Base-by-base conservation (phyloP, 73 alveolate genomes). In the Durusdinium trenchii region DNA sequence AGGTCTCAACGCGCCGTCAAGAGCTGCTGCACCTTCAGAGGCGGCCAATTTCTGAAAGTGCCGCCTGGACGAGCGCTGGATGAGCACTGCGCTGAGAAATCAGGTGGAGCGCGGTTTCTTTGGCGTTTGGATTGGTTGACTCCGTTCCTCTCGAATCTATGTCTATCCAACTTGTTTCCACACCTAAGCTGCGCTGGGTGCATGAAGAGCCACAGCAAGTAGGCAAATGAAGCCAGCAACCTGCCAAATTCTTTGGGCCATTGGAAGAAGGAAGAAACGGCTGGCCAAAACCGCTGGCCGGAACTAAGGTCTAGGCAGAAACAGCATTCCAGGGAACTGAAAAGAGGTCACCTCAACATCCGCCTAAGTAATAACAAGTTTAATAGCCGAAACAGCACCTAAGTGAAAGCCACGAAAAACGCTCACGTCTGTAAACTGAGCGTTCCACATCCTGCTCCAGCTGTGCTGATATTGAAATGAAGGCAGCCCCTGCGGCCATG, bases 161-260 rank as follows among this genome's bases (percentile, higher is more conserved):
- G 69, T n/a, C 28, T 46, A 6, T 30, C 16, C 50, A 28, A 32
- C 71, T 43, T 45, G n/a, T 16, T 38, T n/a, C 16, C 35, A 42
- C 84, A 67, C 96, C 96, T 87, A 67, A 87, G 50, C 75, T 87
- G 83, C 75, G 81, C 60, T 32, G 95, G 96, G 46, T 87, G 96
- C 83, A 87, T 28, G 52, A 64, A 36, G 52, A 87, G 86, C 96
- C 96, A 87, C 47, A 87, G 51, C 64, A 87, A 62, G 46, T 38
- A 42, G 54, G 57, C 47, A 35, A 45, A 12, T 6, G 95, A 20
- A 35, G 83, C 95, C 61, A 86, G 43, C 61, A 86, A 26, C 95
- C 95, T 86, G 40, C 67, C 45, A 43, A 50, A 30, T 1, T 50
- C 92, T 10, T 75, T 0, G 86, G 86, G 51, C 28, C 47, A 69